Conservation (phyloP, 345 rosid genomes). For the Acer campestre region DNA sequence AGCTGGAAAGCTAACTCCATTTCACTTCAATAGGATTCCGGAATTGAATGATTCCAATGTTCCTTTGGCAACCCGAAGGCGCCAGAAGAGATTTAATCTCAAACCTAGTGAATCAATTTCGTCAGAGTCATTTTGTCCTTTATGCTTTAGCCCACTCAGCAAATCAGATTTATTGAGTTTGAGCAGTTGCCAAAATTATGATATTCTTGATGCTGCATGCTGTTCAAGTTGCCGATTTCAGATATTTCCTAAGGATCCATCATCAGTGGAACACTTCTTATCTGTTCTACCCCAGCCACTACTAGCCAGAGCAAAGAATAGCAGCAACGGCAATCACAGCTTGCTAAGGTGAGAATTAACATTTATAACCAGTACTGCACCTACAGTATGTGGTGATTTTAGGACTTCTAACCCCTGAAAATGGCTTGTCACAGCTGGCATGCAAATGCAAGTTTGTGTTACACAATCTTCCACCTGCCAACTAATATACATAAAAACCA, state of each 20-base stretch:
- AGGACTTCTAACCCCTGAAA: not conserved
- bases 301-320: conserved; percentile 44
- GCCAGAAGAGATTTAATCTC: conserved; percentile 68
- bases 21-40: conserved; percentile 80
- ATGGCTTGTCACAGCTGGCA: not conserved
- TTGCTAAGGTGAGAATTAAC: conserved; percentile 61
- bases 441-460: no score
- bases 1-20: conserved; percentile 92
- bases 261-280: conserved; percentile 54
- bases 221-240: conserved; percentile 92
- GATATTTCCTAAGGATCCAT: conserved; percentile 71
- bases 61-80: conserved; percentile 81
- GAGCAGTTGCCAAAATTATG: conserved; percentile 27
- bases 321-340: conserved; percentile 27
- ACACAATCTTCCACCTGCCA: no score
- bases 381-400: not conserved
- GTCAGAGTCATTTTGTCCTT: conserved; percentile 74
- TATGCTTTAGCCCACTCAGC: conserved; percentile 71
- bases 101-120: conserved; percentile 64
- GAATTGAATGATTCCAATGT: conserved; percentile 63
- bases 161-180: conserved; percentile 41
- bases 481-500: no score
- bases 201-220: conserved; percentile 46
- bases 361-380: not conserved
- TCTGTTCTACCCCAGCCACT: conserved; percentile 57